Conservation (phyloP, 345 rosid genomes). For the Triadica sebifera region DNA sequence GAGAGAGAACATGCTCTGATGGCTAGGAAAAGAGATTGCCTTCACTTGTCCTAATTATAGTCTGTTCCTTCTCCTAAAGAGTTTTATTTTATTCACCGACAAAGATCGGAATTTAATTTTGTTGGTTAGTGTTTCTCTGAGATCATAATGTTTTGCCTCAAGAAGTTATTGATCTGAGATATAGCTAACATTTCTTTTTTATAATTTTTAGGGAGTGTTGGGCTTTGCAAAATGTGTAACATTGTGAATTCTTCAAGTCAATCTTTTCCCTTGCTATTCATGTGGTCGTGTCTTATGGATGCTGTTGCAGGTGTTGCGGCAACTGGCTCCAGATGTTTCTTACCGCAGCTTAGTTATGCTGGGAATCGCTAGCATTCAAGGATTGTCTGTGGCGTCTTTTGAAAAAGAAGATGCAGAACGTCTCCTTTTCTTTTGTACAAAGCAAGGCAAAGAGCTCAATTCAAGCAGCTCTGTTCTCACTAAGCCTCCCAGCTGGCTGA, state of each 20-base stretch:
- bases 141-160: background rate
- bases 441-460: constrained; percentile 42
- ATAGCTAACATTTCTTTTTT: background rate
- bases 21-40: background rate
- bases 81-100: background rate
- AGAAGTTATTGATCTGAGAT: background rate
- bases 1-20: constrained; percentile 9
- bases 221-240: no score
- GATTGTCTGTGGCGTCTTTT: constrained; percentile 92
- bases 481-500: constrained; percentile 70
- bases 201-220: no score
- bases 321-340: constrained; percentile 87
- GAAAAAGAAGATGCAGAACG: constrained; percentile 95
- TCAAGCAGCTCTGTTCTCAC: constrained; percentile 32
- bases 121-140: background rate
- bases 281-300: constrained; percentile 18
- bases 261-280: background rate
- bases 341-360: constrained; percentile 87
- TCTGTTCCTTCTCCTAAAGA: background rate
- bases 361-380: constrained; percentile 96
- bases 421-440: constrained; percentile 72
- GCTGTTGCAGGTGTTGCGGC: constrained; percentile 71
- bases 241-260: no score
- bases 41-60: background rate
- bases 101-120: background rate